Conservation (phyloP, 2,329 filamentous ascomycete genomes). For the Calonectria crousiana region DNA sequence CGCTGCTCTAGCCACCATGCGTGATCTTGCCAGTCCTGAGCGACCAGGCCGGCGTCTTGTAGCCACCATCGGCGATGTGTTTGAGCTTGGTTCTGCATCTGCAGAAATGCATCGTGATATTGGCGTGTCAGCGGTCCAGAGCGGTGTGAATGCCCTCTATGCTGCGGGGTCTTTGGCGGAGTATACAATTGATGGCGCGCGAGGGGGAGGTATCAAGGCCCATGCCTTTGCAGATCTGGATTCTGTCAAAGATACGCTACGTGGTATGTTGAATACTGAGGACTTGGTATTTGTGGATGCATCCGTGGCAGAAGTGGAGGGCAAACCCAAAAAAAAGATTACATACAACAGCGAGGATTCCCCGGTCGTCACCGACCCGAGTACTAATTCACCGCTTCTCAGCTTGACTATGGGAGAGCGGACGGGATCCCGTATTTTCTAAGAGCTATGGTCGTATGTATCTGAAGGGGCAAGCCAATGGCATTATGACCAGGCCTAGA, state of each 20-base stretch:
- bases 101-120: not conserved
- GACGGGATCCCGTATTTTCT: too few relatives aligned
- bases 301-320: too few relatives aligned
- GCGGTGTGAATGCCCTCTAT: not conserved
- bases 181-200: not conserved
- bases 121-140: not conserved
- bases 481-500: too few relatives aligned
- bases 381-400: too few relatives aligned
- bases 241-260: not conserved
- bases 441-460: too few relatives aligned
- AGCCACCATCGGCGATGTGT: not conserved
- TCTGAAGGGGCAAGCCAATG: too few relatives aligned
- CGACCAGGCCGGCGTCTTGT: not conserved
- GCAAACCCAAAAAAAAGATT: too few relatives aligned
- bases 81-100: not conserved
- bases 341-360: too few relatives aligned
- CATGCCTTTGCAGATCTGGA: not conserved
- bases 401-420: too few relatives aligned
- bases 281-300: not conserved
- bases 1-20: not conserved
- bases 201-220: not conserved
- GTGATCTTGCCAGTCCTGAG: not conserved
- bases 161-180: not conserved
- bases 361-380: too few relatives aligned
- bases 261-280: not conserved